Evolutionary conservation across 2,329 filamentous ascomycete species (phyloP).

Genomic region (Arthroderma sp.): DNA sequence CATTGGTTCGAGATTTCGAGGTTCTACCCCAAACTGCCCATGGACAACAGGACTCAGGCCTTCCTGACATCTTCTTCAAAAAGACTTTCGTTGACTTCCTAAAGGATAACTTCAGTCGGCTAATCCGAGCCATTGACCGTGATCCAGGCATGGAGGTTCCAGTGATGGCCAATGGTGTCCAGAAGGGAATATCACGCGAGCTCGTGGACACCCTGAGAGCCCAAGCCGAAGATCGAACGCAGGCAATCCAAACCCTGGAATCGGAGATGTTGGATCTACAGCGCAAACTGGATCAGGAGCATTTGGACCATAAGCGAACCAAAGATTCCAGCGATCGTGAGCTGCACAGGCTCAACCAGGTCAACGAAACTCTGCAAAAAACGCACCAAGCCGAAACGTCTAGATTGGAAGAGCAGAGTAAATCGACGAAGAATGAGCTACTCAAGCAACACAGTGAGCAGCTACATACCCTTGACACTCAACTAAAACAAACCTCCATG

Average conservation of each 20-base stretch:
- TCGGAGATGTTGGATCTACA: constrained; percentile 43
- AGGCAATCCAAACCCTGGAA: constrained; percentile 46
- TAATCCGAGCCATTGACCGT: constrained; percentile 75
- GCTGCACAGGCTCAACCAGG: constrained; percentile 46
- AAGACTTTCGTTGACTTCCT: constrained; percentile 80
- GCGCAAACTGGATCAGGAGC: constrained; percentile 54
- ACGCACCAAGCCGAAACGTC: constrained; percentile 56
- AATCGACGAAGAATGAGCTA: constrained; percentile 31
- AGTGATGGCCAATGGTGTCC: constrained; percentile 62
- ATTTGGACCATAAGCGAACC: constrained; percentile 56
- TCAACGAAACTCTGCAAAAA: constrained; percentile 59
- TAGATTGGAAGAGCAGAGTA: constrained; percentile 41
- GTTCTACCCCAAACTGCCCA: constrained; percentile 61
- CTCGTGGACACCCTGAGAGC: constrained; percentile 72
- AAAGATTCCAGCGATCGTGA: constrained; percentile 49
- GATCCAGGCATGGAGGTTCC: constrained; percentile 81
- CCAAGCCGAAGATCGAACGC: constrained; percentile 62
- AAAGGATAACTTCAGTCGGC: constrained; percentile 85
- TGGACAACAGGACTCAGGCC: constrained; percentile 39
- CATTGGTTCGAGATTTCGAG: constrained; percentile 77
- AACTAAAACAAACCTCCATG: constrained; percentile 34
- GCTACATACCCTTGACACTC: constrained; percentile 37
- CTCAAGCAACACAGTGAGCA: constrained; percentile 36
- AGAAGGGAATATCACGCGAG: constrained; percentile 87
- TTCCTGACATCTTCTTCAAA: constrained; percentile 79